phyloP scores from a whole-genome alignment of 345 rosid species.

The Bruguiera sexangula region DNA sequence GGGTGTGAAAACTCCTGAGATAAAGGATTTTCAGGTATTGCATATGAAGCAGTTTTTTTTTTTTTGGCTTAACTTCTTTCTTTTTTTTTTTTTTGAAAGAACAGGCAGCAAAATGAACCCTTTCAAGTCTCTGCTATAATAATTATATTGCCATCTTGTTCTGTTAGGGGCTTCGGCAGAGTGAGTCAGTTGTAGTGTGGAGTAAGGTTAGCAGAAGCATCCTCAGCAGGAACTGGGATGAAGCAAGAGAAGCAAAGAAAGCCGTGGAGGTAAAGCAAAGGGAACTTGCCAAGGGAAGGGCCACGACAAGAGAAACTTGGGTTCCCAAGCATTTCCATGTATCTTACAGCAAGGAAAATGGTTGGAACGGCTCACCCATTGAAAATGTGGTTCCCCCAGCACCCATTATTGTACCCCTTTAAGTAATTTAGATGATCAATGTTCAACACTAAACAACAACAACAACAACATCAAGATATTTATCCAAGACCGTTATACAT shows the following conservation, averaged over 20 bases:
- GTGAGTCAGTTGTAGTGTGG: constrained; percentile 78
- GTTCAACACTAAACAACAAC: too few species aligned
- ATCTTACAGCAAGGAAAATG: constrained; percentile 37
- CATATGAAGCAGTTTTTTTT: neutral
- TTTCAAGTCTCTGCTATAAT: too few species aligned
- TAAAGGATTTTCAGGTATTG: constrained; percentile 54
- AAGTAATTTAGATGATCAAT: too few species aligned
- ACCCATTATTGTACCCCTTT: constrained; percentile 46
- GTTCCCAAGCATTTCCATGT: constrained; percentile 58
- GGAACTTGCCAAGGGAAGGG: constrained; percentile 37
- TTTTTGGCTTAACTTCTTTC: too few species aligned
- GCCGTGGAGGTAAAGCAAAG: constrained; percentile 66
- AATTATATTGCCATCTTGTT: neutral
- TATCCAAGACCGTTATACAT: too few species aligned
- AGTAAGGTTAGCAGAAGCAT: constrained; percentile 55
- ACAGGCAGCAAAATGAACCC: too few species aligned
- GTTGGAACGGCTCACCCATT: constrained; percentile 64
- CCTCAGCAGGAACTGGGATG: constrained; percentile 62
- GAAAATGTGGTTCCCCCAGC: constrained; percentile 50
- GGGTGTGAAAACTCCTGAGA: constrained; percentile 52
- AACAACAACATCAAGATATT: too few species aligned
- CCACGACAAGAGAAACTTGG: constrained; percentile 50
- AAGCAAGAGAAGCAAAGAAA: constrained; percentile 67
- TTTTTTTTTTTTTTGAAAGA: neutral
- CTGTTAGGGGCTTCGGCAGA: constrained; percentile 46